Base-by-base conservation (phyloP, 352 stramenopile species). In the Phytophthora kernoviae region DNA sequence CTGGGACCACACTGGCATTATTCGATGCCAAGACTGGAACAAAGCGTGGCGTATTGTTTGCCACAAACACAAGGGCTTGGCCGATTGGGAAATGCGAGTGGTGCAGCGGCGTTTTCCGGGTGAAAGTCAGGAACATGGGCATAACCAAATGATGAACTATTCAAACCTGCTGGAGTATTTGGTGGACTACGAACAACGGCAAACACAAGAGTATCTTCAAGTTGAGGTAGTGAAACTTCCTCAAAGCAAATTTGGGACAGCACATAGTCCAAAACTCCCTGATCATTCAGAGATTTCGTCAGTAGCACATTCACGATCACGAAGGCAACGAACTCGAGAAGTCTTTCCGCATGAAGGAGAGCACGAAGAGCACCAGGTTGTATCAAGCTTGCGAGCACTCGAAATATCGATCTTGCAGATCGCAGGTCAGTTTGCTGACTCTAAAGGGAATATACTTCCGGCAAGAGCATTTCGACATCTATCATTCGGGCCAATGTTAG, bases 131-230 rank as follows among this genome's bases (percentile, higher is more conserved):
- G 4, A 56, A 5, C 10, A 21, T 2, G 41, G 43, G 1, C 9
- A 22, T 51, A 18, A 55, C 11, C 11, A 45, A 18, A 62, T 40
- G 3, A 82, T 89, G 9, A 69, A 86, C 26, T 89, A 84, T 39
- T 60, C 68, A 17, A 70, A 63, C 3, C 47, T 89, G 30, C 43
- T 89, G 0, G 70, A 86, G 18, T 81, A 76, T 49, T 53, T 89
- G n/a, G 36, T 82, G 6, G 75, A 84, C 2, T 50, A 46, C 5
- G 69, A 89, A 18, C 77, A 81, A 17, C 56, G 62, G 15, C 36
- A 52, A 2, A 44, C 58, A 0, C 45, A 68, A 21, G 32, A 65
- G 9, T 21, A 30, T 26, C 62, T 88, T 0, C 56, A 75, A 26
- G 12, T 32, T 9, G 46, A 37, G 4, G 61, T 83, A 2, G 4